A percentile compares a stretch with the other conserved stretches of the same genome.
phyloP scores from a whole-genome alignment of 495 filamentous ascomycete genomes.

The Aspergillus diversus region DNA sequence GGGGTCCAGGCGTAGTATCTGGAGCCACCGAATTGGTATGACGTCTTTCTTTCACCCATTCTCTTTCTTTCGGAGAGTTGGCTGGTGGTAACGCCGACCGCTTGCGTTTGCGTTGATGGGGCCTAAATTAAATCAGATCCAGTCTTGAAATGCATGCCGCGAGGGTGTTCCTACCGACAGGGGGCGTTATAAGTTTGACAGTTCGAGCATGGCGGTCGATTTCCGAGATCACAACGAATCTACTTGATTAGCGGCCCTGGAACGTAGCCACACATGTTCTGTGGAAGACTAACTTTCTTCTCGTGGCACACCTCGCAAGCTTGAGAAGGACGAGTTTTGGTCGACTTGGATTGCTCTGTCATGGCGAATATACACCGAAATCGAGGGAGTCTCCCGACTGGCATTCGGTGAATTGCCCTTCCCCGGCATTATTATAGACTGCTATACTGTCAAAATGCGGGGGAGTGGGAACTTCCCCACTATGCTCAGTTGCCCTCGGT shows the following conservation, averaged over 20 bases:
- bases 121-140: background rate
- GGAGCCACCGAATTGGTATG: background rate
- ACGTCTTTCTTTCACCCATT: too few relatives aligned
- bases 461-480: too few relatives aligned
- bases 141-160: background rate
- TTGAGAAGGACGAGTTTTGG: background rate
- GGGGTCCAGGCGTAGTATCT: background rate
- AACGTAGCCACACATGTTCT: background rate
- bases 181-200: background rate
- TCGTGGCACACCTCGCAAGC: background rate
- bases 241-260: background rate
- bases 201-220: background rate
- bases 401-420: too few relatives aligned
- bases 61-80: background rate
- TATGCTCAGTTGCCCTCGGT: too few relatives aligned
- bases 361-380: too few relatives aligned
- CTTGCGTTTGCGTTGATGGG: background rate
- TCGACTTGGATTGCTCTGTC: too few relatives aligned
- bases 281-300: background rate
- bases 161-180: background rate
- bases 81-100: background rate
- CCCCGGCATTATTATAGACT: too few relatives aligned
- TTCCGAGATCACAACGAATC: background rate
- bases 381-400: too few relatives aligned
- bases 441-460: too few relatives aligned